Percentiles rank a stretch among this genome's conserved stretches.
phyloP scores from a whole-genome alignment of 257 asterid species.

The Nemophila menziesii region DNA sequence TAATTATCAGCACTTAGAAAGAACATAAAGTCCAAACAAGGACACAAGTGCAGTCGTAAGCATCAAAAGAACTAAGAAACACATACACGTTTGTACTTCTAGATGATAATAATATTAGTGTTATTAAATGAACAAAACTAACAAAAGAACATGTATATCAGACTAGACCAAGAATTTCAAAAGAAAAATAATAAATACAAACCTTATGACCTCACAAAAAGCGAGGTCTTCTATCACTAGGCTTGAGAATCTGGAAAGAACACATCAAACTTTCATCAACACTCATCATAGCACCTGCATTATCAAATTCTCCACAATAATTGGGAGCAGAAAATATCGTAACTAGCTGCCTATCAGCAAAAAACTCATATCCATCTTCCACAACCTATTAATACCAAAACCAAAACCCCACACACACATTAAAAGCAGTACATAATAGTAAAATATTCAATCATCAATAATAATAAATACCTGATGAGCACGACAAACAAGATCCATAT shows the following conservation, averaged over 20 bases:
- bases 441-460: neutral
- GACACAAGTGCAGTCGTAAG: no score
- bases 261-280: slow-evolving; percentile 29
- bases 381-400: slow-evolving; percentile 17
- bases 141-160: neutral
- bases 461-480: slow-evolving; percentile 30
- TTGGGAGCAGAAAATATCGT: slow-evolving; percentile 25
- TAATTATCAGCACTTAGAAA: no score
- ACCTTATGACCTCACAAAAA: slow-evolving; percentile 12
- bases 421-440: neutral
- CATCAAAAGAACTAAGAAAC: neutral
- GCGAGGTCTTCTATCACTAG: slow-evolving; percentile 20
- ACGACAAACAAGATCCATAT: slow-evolving; percentile 29
- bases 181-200: no score
- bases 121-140: neutral
- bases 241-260: slow-evolving; percentile 27
- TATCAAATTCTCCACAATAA: slow-evolving; percentile 27
- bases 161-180: neutral
- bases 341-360: slow-evolving; percentile 26
- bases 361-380: slow-evolving; percentile 27
- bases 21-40: no score
- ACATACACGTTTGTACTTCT: no score
- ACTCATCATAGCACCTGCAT: slow-evolving; percentile 29
- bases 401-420: no score
- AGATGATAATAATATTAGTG: neutral